Evolutionary conservation across 78 protist genomes (phyloP), one percentile per base, ranked within the genome.

Genomic region (Chrysochromulina parva): DNA sequence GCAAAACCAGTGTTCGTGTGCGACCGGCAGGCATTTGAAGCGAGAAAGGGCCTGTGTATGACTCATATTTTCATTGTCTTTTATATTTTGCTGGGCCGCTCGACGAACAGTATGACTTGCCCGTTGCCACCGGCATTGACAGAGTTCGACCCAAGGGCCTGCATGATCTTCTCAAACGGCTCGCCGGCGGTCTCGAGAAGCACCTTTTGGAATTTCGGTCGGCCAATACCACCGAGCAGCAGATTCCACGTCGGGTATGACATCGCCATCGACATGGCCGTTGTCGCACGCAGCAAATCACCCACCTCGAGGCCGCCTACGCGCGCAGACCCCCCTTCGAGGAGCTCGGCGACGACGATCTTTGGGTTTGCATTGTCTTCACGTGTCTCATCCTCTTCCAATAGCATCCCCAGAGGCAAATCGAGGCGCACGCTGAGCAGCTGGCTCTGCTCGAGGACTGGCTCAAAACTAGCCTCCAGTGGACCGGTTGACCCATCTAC

Each of bases 241-340:
- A 76, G 59, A 26, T 76, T 57, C 85, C 85, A 76, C 55, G 85
- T 28, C 13, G 85, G 85, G 58, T 76, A 76, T 0, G 59, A 52
- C 85, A 76, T 76, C 47, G 28, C 85, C 85, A 76, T 76, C 58
- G 59, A 20, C 26, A 7, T 16, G 26, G 69, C 69, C 26, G 69
- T 62, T 1, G 28, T 16, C 55, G 81, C 81, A 26, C 81, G 81
- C 55, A 73, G 28, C 19, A 73, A 2, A 22, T 73, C 81, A 0
- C 81, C 81, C n/a, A 11, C 22, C 55, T 48, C 13, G 55, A 62
- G 26, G 24, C 14, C 14, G 24, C 69, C 69, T 3, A 2, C 6
- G 22, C 62, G 62, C 11, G 62, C 62, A 11, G 62, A 58, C 22
- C 81, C 55, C 19, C 48, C 81, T 4, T 1, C 13, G 62, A 58